Evolutionary conservation across 208 protist genomes (phyloP).

Genomic region (Hexamita inflata): DNA sequence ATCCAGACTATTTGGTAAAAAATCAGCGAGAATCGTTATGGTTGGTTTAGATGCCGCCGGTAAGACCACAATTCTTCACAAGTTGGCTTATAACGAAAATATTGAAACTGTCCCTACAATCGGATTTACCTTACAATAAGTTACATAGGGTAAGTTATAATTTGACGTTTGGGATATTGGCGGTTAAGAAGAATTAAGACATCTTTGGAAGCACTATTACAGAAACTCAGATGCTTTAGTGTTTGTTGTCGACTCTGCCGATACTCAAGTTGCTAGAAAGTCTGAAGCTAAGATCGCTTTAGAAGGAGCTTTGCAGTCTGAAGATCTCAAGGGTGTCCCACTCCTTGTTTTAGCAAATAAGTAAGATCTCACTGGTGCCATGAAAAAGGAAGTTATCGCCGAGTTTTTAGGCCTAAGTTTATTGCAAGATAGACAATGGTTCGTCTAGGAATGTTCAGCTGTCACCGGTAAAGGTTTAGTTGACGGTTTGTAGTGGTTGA

Average conservation of each 20-base stretch:
- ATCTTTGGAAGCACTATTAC: conserved; percentile 37
- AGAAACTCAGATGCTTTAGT: conserved; percentile 18
- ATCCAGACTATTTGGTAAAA: not conserved
- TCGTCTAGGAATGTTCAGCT: too few relatives aligned
- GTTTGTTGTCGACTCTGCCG: conserved; percentile 33
- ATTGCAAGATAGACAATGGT: not conserved
- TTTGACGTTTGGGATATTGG: conserved; percentile 32
- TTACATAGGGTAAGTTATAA: conserved; percentile 22
- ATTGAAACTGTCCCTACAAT: conserved; percentile 27
- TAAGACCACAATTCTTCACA: conserved; percentile 38
- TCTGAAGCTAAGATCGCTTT: conserved; percentile 14
- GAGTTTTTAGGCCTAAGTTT: not conserved
- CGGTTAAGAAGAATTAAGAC: conserved; percentile 25
- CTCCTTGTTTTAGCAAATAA: conserved; percentile 41
- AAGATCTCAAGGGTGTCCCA: not conserved
- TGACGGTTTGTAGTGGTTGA: too few relatives aligned
- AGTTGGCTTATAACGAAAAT: conserved; percentile 3
- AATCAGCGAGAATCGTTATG: conserved; percentile 22
- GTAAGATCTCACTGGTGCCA: conserved; percentile 18
- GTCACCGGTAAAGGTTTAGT: too few relatives aligned
- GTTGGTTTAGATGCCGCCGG: conserved; percentile 37
- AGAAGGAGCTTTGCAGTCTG: not conserved
- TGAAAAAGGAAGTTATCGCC: not conserved
- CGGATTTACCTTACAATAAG: conserved; percentile 26
- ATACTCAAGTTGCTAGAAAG: not conserved